Percentiles rank a stretch among this genome's conserved stretches.
These are phyloP conservation scores for Hermanozyma aechmeae DNA, from an alignment of 805 yeast genomes.

Conservation along the genomic window DNA sequence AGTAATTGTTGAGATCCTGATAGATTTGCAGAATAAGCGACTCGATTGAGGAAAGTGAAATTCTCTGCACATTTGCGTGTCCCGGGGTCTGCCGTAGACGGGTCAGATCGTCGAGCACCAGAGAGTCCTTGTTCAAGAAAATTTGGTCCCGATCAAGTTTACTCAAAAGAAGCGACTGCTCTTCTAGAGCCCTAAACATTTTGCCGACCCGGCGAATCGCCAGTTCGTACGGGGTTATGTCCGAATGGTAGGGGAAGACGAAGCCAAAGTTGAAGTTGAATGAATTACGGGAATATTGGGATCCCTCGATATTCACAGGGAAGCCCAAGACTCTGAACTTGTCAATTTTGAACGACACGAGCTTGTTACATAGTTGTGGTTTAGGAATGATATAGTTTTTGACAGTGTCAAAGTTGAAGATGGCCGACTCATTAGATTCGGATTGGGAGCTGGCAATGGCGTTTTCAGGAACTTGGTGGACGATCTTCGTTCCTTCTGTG, in stretches of 20 bases:
- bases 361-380: constrained; percentile 76
- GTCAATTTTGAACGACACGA: constrained; percentile 65
- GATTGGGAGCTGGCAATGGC: constrained; percentile 29
- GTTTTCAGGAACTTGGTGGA: constrained; percentile 83
- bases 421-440: constrained; percentile 4
- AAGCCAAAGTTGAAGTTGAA: constrained; percentile 91
- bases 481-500: constrained; percentile 87
- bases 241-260: constrained; percentile 76
- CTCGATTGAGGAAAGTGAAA: constrained; percentile 42
- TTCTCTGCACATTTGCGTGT: constrained; percentile 22
- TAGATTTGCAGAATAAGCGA: constrained; percentile 81
- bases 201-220: constrained; percentile 76
- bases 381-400: constrained; percentile 92
- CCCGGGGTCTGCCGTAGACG: constrained; percentile 22
- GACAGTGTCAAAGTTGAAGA: constrained; percentile 75
- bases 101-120: constrained; percentile 1
- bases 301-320: constrained; percentile 74
- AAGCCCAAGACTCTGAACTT: constrained; percentile 71
- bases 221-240: constrained; percentile 78
- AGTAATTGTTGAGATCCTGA: constrained; percentile 89
- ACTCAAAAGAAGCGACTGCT: constrained; percentile 73
- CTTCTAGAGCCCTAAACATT: constrained; percentile 86
- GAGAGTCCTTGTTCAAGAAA: constrained; percentile 24
- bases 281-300: constrained; percentile 79
- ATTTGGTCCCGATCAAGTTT: constrained; percentile 25